Evolutionary conservation across 1,139 yeast genomes (phyloP), one percentile per base, ranked within the genome.

Genomic region (Diutina ranongensis): DNA sequence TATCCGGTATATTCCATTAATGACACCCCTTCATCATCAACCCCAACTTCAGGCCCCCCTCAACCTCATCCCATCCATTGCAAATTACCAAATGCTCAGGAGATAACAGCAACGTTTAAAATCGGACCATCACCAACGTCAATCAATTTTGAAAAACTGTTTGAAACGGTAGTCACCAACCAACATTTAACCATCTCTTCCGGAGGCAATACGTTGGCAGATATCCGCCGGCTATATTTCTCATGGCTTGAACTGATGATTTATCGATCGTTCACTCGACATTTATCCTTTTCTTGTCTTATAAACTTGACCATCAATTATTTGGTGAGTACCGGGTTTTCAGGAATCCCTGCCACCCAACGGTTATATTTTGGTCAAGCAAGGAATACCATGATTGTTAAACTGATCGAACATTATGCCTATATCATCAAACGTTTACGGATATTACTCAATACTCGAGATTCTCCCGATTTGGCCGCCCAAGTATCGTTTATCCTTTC

Each of bases 221-320:
- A 60, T 46, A 65, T 69, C 32, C 58, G 71, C 35, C 50, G 51
- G 25, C 55, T 69, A 28, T 69, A 67, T 51, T 56, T 54, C 32
- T 41, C 53, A 3, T 68, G 73, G 73, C 53, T 69, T 34, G 59
- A 58, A 42, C 64, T 65, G 7, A 67, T 67, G 45, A 52, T 67
- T 10, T 62, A 51, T 49, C 55, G 54, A 20, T 60, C 68, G 20
- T 56, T 50, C 48, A 45, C 51, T 8, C 46, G 35, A 18, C 44
- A 41, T 10, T 52, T 55, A 28, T 57, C 57, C 67, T 67, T 68
- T 49, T 61, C 65, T 52, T 65, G 72, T 48, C 61, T 69, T 49
- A 48, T 66, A 35, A 68, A 68, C 49, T 59, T 69, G 46, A 64
- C 71, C 33, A 64, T 72, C 20, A 69, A 69, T 52, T 69, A 65